These are phyloP conservation scores for Talaromyces sp. DNA, from an alignment of 2,329 filamentous ascomycete genomes.

Conservation along the genomic window DNA sequence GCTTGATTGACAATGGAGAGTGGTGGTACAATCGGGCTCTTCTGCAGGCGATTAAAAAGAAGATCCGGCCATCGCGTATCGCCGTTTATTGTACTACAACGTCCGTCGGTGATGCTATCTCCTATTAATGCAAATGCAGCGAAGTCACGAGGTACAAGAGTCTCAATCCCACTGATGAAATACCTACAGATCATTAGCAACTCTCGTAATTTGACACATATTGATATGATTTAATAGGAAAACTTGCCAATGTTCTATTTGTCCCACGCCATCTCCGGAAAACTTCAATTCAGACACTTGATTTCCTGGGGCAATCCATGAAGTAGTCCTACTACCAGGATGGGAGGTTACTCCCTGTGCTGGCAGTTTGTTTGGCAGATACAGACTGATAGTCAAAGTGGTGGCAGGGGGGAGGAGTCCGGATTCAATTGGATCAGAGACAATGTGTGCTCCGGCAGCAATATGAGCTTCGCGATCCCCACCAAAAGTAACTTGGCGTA, in stretches of 20 bases:
- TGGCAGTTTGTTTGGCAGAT: slow-evolving; percentile 55
- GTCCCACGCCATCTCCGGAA: slow-evolving; percentile 33
- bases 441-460: slow-evolving; percentile 55
- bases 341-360: slow-evolving; percentile 60
- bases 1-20: slow-evolving; percentile 63
- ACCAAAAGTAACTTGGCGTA: slow-evolving; percentile 58
- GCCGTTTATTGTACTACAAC: slow-evolving; percentile 56
- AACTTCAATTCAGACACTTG: slow-evolving; percentile 51
- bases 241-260: slow-evolving; percentile 43
- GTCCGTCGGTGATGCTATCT: slow-evolving; percentile 64
- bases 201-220: too few species aligned
- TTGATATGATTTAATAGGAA: too few species aligned
- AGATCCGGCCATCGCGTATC: slow-evolving; percentile 58
- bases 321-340: slow-evolving; percentile 62
- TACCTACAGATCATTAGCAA: slow-evolving; percentile 46
- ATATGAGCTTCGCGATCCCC: slow-evolving; percentile 51
- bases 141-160: slow-evolving; percentile 44
- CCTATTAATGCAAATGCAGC: slow-evolving; percentile 56
- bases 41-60: slow-evolving; percentile 51
- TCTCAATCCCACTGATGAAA: slow-evolving; percentile 58
- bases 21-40: slow-evolving; percentile 43
- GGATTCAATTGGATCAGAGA: slow-evolving; percentile 61
- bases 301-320: slow-evolving; percentile 59
- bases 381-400: slow-evolving; percentile 58
- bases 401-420: slow-evolving; percentile 46